Conservation (phyloP, 2,329 filamentous ascomycete genomes). For the Ceratocystiopsis minuta region DNA sequence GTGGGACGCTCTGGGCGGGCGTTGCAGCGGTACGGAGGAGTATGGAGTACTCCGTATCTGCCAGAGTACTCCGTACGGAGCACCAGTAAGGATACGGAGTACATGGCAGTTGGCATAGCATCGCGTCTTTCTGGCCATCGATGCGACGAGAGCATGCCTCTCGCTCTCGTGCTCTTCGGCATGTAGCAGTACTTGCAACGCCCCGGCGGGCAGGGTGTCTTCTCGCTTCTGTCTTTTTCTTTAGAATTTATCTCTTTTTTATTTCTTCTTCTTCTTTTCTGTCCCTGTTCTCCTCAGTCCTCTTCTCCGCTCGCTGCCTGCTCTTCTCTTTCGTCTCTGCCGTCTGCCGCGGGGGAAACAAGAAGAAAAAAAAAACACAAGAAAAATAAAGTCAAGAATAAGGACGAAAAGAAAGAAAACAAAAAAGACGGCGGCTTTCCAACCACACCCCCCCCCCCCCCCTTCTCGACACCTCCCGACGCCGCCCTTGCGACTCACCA, state of each 20-base stretch:
- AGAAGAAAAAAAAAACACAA: not conserved
- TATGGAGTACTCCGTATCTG: too few species aligned
- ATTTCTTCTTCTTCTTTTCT: not conserved
- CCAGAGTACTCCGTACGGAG: too few species aligned
- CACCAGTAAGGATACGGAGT: too few species aligned
- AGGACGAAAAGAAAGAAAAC: not conserved
- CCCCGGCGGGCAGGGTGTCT: not conserved
- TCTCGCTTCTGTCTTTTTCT: not conserved
- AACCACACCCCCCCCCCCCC: not conserved
- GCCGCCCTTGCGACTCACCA: not conserved
- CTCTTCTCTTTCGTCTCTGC: not conserved
- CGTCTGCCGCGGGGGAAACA: not conserved
- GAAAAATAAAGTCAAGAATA: not conserved
- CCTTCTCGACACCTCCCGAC: not conserved
- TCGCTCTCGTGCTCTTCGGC: too few species aligned
- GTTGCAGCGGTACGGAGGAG: too few species aligned
- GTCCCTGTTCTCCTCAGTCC: conserved; percentile 1
- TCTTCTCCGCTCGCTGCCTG: too few species aligned
- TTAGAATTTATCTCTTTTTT: not conserved
- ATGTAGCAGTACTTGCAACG: too few species aligned
- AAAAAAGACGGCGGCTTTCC: not conserved
- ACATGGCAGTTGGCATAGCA: too few species aligned
- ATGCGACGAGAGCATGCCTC: too few species aligned
- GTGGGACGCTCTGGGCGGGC: too few species aligned
- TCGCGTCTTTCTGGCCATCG: too few species aligned